Conservation (phyloP, 495 filamentous ascomycete genomes). For the Cairneyella variabilis region DNA sequence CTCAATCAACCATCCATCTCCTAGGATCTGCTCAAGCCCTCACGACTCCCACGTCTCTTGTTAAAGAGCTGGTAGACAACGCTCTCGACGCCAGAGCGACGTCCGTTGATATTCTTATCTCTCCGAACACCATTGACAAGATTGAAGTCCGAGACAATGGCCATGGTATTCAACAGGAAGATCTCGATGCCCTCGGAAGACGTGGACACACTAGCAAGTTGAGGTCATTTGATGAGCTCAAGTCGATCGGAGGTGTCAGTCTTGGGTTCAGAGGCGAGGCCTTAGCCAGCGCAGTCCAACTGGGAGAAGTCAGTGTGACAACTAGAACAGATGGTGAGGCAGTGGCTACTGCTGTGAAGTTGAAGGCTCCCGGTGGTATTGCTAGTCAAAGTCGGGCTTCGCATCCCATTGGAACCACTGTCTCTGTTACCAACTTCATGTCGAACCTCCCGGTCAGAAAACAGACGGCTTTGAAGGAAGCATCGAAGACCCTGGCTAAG, state of each 20-base stretch:
- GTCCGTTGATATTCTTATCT: conserved; percentile 68
- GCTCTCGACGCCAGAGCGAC: conserved; percentile 79
- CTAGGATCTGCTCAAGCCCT: conserved; percentile 74
- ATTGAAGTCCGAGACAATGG: conserved; percentile 93
- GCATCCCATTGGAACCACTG: conserved; percentile 75
- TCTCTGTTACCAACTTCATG: conserved; percentile 66
- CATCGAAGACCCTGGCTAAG: conserved; percentile 55
- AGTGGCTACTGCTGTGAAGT: conserved; percentile 46
- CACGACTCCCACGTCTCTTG: conserved; percentile 64
- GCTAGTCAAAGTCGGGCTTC: conserved; percentile 42
- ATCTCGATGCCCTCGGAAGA: conserved; percentile 64
- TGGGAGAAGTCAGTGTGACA: conserved; percentile 62
- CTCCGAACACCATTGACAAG: conserved; percentile 71
- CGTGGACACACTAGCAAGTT: conserved; percentile 87
- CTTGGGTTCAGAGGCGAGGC: conserved; percentile 90
- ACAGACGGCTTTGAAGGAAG: conserved; percentile 58
- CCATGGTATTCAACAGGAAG: conserved; percentile 67
- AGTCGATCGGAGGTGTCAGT: conserved; percentile 55
- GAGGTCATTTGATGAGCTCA: conserved; percentile 66
- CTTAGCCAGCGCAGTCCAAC: conserved; percentile 69
- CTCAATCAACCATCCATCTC: conserved; percentile 56
- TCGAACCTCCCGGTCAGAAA: conserved; percentile 69
- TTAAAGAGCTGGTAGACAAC: conserved; percentile 94
- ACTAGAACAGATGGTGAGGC: conserved; percentile 69
- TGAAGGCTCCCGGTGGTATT: conserved; percentile 36